Evolutionary conservation across 768 basidiomycete genomes (phyloP), one percentile per base, ranked within the genome.

Genomic region (Russula virescens): DNA sequence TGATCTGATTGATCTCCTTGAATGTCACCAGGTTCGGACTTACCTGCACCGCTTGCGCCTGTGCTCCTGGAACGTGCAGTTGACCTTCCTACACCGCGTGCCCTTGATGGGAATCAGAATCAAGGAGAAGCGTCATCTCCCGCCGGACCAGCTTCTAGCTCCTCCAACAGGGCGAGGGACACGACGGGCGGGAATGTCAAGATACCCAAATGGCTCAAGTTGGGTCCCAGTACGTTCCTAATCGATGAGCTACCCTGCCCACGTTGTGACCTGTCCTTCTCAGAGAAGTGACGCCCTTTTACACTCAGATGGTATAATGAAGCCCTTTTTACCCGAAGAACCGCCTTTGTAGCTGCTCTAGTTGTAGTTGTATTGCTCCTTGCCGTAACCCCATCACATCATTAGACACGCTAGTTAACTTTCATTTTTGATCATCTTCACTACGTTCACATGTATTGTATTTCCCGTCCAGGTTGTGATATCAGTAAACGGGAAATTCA

Each of bases 121-220:
- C 65, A 64, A 18, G 51, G 58, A 28, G 60, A 57, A 2, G n/a
- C 62, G 23, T 40, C 61, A 1, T 14, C 42, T 40, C 13, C 51
- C 31, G 28, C 51, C 48, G 56, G 51, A 43, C 31, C 55, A 45
- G 47, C 55, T 13, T 50, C 62, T 25, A 16, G 47, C 42, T 21
- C 62, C 10, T 35, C 63, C 28, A 49, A 58, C 56, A 64, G 40
- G 26, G 53, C 65, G 34, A 40, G 26, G 53, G 23, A 26, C 53
- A 50, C 55, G 38, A 50, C 62, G 25, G 50, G 69, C 51, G 58
- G 70, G 53, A 81, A 79, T 58, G 82, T 78, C 74, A 90, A 89
- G 75, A 74, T 87, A 62, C 87, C 90, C 14, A 90, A 90, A 69
- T 92, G 89, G 91, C 68, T 93, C 28, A 91, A 89, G 72, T 69